These are phyloP conservation scores for Candida dendrica DNA, from an alignment of 805 yeast genomes.

Conservation along the genomic window DNA sequence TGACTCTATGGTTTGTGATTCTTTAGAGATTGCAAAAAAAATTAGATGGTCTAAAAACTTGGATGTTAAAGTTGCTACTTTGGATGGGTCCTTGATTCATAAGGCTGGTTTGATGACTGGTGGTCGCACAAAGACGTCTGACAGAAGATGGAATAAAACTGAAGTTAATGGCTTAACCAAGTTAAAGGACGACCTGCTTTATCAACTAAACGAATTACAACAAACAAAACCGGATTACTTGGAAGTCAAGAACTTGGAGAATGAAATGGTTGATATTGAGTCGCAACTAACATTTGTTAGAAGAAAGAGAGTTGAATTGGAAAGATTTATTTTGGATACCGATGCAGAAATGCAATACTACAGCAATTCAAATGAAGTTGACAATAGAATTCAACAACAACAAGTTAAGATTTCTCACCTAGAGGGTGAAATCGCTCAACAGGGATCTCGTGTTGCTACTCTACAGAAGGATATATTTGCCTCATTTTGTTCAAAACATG, in stretches of 20 bases:
- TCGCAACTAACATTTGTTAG: slow-evolving; percentile 37
- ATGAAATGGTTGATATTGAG: slow-evolving; percentile 45
- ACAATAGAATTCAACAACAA: slow-evolving; percentile 18
- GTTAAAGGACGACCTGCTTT: slow-evolving; percentile 41
- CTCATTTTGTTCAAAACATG: slow-evolving; percentile 47
- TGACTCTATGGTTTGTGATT: slow-evolving; percentile 71
- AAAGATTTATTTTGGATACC: slow-evolving; percentile 38
- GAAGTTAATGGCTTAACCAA: slow-evolving; percentile 50
- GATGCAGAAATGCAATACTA: slow-evolving; percentile 47
- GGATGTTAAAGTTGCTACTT: slow-evolving; percentile 63
- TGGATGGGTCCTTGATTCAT: slow-evolving; percentile 81
- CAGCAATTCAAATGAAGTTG: slow-evolving; percentile 23
- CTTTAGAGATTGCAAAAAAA: slow-evolving; percentile 56
- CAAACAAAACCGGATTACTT: slow-evolving; percentile 44
- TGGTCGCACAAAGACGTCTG: slow-evolving; percentile 49
- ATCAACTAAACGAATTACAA: slow-evolving; percentile 35
- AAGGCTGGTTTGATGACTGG: slow-evolving; percentile 91
- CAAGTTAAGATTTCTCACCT: slow-evolving; percentile 16
- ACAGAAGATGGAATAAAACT: slow-evolving; percentile 69
- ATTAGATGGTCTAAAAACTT: slow-evolving; percentile 61
- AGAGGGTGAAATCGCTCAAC: slow-evolving; percentile 18
- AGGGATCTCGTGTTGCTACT: slow-evolving; percentile 22
- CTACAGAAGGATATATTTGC: slow-evolving; percentile 41
- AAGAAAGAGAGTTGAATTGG: slow-evolving; percentile 35
- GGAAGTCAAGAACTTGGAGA: slow-evolving; percentile 48